Conservation (phyloP, 108 stramenopile species). For the Nitzschia sp. region DNA sequence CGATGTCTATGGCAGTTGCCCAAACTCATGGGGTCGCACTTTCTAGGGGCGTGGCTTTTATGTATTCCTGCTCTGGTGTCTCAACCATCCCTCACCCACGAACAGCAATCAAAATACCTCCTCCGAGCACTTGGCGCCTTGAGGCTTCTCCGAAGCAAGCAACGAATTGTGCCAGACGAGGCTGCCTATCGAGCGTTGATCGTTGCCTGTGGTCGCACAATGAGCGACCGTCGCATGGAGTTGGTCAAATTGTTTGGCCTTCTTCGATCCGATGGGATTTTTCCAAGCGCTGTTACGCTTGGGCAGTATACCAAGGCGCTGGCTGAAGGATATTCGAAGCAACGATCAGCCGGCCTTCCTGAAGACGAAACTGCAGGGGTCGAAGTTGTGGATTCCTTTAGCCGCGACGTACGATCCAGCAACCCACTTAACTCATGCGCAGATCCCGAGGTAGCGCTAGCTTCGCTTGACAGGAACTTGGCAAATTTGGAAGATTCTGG, state of each 20-base stretch:
- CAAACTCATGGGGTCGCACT: constrained; percentile 87
- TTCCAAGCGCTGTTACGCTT: constrained; percentile 83
- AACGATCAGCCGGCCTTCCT: constrained; percentile 27
- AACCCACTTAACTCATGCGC: background rate
- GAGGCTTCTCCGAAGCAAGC: constrained; percentile 66
- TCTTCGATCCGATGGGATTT: constrained; percentile 80
- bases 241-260: constrained; percentile 80
- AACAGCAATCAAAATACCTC: constrained; percentile 72
- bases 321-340: constrained; percentile 87
- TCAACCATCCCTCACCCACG: constrained; percentile 48
- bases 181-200: constrained; percentile 84
- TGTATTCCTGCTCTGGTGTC: constrained; percentile 76
- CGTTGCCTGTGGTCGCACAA: constrained; percentile 80
- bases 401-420: background rate
- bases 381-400: constrained; percentile 19
- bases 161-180: constrained; percentile 82
- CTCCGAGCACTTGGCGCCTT: constrained; percentile 83
- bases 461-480: constrained; percentile 60
- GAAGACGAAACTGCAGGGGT: constrained; percentile 28
- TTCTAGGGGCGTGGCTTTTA: constrained; percentile 78
- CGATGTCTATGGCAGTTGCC: constrained; percentile 86
- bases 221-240: constrained; percentile 72
- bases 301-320: constrained; percentile 85
- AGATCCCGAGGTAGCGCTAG: constrained; percentile 32
- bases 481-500: constrained; percentile 65